Evolutionary conservation across 2,329 filamentous ascomycete genomes (phyloP).

Genomic region (Aspergillaceae sp.): DNA sequence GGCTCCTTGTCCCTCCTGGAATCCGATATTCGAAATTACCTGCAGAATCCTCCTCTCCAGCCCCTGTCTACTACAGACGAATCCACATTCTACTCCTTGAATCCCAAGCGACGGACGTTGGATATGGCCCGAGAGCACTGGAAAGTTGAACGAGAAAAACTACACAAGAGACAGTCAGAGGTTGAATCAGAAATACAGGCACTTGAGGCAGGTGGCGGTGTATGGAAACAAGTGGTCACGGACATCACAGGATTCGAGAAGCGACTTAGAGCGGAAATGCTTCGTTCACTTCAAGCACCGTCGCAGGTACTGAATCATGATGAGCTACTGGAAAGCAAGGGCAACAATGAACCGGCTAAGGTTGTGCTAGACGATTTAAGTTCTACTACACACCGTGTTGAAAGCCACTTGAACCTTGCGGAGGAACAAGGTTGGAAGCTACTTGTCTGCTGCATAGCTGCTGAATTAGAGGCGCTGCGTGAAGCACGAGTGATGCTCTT

Average conservation of each 20-base stretch:
- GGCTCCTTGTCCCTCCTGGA: slow-evolving; percentile 48
- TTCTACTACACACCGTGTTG: slow-evolving; percentile 38
- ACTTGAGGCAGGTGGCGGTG: slow-evolving; percentile 48
- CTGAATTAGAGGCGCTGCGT: slow-evolving; percentile 50
- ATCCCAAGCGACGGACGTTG: slow-evolving; percentile 50
- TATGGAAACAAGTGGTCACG: slow-evolving; percentile 50
- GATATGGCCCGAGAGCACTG: slow-evolving; percentile 53
- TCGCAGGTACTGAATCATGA: slow-evolving; percentile 10
- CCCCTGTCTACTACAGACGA: slow-evolving; percentile 24
- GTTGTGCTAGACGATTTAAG: slow-evolving; percentile 40
- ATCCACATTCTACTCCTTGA: slow-evolving; percentile 43
- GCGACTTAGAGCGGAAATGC: slow-evolving; percentile 24
- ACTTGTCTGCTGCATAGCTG: slow-evolving; percentile 53
- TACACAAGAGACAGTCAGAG: slow-evolving; percentile 37
- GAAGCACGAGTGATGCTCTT: slow-evolving; percentile 32
- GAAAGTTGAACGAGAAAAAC: slow-evolving; percentile 39
- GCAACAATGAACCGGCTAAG: slow-evolving; percentile 17
- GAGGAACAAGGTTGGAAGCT: slow-evolving; percentile 51
- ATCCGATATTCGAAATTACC: slow-evolving; percentile 45
- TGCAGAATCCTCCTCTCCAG: slow-evolving; percentile 39
- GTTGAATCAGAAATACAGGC: slow-evolving; percentile 48
- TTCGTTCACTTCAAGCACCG: slow-evolving; percentile 19
- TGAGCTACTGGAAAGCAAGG: slow-evolving; percentile 5
- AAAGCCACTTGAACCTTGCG: slow-evolving; percentile 43
- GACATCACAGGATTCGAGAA: slow-evolving; percentile 46